Evolutionary conservation across 2,329 filamentous ascomycete genomes (phyloP).

Genomic region (Xylariomycetidae sp.): DNA sequence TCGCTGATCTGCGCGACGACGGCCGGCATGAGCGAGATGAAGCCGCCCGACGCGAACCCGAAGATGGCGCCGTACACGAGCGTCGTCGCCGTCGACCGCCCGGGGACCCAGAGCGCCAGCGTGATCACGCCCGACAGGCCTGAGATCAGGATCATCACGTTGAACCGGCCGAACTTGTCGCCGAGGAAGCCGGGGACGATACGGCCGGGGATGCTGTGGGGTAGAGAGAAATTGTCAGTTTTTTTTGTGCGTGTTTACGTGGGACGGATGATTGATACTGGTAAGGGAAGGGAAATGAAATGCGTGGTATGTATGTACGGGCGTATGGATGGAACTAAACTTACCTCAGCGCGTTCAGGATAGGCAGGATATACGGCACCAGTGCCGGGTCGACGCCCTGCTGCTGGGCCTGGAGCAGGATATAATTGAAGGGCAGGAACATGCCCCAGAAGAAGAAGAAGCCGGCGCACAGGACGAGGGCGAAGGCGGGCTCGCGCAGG

Average conservation of each 20-base stretch:
- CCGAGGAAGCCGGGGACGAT: slow-evolving; percentile 46
- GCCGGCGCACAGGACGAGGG: slow-evolving; percentile 36
- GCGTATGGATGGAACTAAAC: slow-evolving; percentile 7
- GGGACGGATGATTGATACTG: too few relatives aligned
- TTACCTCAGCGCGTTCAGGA: slow-evolving; percentile 52
- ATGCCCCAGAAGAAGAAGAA: slow-evolving; percentile 55
- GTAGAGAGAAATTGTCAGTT: slow-evolving; percentile 1
- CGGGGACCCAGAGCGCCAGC: slow-evolving; percentile 39
- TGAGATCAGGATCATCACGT: slow-evolving; percentile 41
- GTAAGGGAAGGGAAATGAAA: too few relatives aligned
- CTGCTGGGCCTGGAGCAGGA: slow-evolving; percentile 42
- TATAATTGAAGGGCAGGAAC: slow-evolving; percentile 51
- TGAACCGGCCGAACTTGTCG: slow-evolving; percentile 35
- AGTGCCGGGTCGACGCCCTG: slow-evolving; percentile 37
- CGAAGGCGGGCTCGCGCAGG: slow-evolving; percentile 41
- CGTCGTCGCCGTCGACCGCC: slow-evolving; percentile 44
- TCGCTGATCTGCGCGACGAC: slow-evolving; percentile 68
- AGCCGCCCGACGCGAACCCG: slow-evolving; percentile 61
- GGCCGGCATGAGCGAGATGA: slow-evolving; percentile 56
- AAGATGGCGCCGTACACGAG: slow-evolving; percentile 59
- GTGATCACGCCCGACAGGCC: slow-evolving; percentile 34
- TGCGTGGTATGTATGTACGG: neutral
- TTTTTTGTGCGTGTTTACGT: too few relatives aligned
- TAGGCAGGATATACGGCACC: slow-evolving; percentile 45
- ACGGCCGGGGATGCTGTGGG: slow-evolving; percentile 43